Base-by-base conservation (phyloP, 2,329 filamentous ascomycete species). In the Colletotrichum australisinense region DNA sequence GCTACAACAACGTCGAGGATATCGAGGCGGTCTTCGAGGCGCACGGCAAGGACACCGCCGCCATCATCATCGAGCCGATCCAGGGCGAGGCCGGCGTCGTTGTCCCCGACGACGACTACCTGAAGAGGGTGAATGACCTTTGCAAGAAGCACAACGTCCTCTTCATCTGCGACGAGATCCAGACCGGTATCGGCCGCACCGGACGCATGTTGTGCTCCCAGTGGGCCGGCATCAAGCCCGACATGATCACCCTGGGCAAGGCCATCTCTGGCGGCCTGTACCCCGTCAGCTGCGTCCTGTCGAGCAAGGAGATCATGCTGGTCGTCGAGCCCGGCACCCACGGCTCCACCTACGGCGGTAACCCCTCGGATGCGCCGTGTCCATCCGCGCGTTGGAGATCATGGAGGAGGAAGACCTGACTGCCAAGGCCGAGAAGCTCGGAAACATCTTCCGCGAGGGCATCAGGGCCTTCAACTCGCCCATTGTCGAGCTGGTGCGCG, bases 181-280 rank as follows among this genome's bases (percentile, higher is more conserved):
- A 99, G 86, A 99, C 97, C 5, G 96, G 96, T 77, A 98, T 99
- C 81, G 97, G 95, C 67, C 93, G 97, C 76, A 99, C 97, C 22
- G 97, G 97, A 66, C 94, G 93, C 80, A 93, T 99, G 87, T 91
- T 99, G 67, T 98, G 95, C 88, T 93, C 94, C 80, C 92, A 99
- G 85, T 98, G 97, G 95, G 93, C 94, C 69, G 94, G 93, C 77
- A 95, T 99, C 87, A 97, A 96, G 87, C 97, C 96, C 52, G 97
- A 99, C 82, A 89, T 99, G 80, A 93, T 99, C 28, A 93, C 97
- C 60, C 91, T 99, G 42, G 97, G 97, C 80, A 99, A 99, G 87
- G 97, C 97, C 78, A 98, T 99, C 82, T 98, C 95, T 42, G 97
- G 97, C 76, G 97, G 97, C 83, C 97, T 98, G 93, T 99, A 99